Conservation (phyloP, 805 yeast species). For the Suhomyces kilbournensis region DNA sequence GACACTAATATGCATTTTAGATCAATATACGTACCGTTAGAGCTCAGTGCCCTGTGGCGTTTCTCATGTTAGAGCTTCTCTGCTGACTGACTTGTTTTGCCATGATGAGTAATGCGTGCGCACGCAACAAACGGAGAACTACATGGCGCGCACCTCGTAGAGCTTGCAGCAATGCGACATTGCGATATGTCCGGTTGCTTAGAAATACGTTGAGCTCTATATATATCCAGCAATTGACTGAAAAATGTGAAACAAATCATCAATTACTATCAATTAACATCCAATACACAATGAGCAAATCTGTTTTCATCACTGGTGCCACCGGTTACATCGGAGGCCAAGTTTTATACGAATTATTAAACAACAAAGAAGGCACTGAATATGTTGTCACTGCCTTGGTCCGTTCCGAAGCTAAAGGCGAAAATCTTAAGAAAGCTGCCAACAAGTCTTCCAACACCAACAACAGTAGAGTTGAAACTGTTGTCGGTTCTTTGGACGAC, state of each 20-base stretch:
- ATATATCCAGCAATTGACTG: background rate
- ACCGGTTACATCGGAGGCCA: conserved; percentile 34
- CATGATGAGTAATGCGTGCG: no score
- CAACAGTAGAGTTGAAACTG: conserved; percentile 14
- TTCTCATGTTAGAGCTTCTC: no score
- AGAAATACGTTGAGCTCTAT: background rate
- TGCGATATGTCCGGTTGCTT: background rate
- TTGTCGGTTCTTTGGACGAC: conserved; percentile 22
- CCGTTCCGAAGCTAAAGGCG: conserved; percentile 18
- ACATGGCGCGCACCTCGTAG: background rate
- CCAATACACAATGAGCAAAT: background rate
- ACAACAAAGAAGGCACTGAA: conserved; percentile 7
- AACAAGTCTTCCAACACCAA: conserved; percentile 4
- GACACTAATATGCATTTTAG: no score
- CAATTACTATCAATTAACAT: background rate
- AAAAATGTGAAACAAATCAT: background rate
- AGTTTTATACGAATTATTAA: conserved; percentile 21
- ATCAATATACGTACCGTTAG: no score
- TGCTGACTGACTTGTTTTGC: no score
- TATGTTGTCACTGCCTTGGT: conserved; percentile 22
- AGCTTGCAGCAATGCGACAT: background rate
- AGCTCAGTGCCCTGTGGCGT: no score
- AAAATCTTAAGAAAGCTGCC: conserved; percentile 9
- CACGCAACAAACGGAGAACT: no score
- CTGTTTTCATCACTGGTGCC: conserved; percentile 29